A percentile compares a stretch with the other conserved stretches of the same genome.
Evolutionary conservation across 2,329 filamentous ascomycete genomes (phyloP).

Genomic region (Alternaria ventricosa): DNA sequence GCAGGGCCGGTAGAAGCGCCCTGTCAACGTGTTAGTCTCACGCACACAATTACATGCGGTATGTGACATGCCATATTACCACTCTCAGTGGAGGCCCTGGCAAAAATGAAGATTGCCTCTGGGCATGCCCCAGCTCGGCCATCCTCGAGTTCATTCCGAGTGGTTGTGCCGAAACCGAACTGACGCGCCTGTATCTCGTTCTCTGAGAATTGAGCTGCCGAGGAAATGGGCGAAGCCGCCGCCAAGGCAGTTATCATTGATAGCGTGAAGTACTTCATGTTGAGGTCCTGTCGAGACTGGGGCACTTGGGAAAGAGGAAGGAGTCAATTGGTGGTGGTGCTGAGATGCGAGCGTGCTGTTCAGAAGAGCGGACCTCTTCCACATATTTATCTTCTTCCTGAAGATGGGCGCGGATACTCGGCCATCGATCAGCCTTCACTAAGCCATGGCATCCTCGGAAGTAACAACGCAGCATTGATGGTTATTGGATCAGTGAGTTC

Average conservation of each 20-base stretch:
- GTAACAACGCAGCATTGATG: background rate
- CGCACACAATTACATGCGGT: background rate
- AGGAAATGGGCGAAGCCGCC: conserved; percentile 17
- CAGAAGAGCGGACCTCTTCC: background rate
- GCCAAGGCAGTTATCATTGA: conserved; percentile 20
- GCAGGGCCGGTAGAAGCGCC: conserved; percentile 27
- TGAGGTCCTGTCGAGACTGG: background rate
- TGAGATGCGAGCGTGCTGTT: background rate
- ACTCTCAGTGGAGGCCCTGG: conserved; percentile 29
- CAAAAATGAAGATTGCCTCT: conserved; percentile 38
- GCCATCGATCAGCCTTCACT: background rate
- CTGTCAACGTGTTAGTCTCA: conserved; percentile 9
- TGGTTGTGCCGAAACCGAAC: conserved; percentile 10
- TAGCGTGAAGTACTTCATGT: conserved; percentile 30
- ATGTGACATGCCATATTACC: conserved; percentile 36
- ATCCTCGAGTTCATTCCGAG: conserved; percentile 30
- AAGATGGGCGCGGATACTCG: background rate
- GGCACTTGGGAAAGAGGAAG: background rate
- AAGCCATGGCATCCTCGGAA: background rate
- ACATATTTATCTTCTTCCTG: background rate
- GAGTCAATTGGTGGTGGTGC: background rate
- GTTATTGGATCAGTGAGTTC: background rate
- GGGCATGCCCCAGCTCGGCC: conserved; percentile 28
- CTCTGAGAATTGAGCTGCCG: conserved; percentile 12
- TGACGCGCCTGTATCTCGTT: conserved; percentile 21